Evolutionary conservation across 2,329 filamentous ascomycete species (phyloP).

Genomic region (Calonectria pseudoreteaudii): DNA sequence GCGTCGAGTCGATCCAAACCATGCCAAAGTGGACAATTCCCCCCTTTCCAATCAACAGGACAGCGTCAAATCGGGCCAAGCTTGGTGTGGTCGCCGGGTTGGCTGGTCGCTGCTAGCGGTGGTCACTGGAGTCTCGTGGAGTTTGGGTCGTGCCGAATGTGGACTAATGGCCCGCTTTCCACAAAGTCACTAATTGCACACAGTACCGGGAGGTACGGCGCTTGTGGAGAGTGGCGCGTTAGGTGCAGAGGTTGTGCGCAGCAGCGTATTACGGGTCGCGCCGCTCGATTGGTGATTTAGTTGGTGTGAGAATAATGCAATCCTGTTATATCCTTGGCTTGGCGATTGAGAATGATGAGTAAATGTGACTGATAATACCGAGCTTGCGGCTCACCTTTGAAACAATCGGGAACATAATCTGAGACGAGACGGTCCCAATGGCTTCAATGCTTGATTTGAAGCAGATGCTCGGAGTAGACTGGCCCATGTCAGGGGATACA

Average conservation of each 20-base stretch:
- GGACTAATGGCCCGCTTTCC: conserved; percentile 28
- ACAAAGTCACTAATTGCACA: conserved; percentile 17
- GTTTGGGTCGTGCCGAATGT: conserved; percentile 26
- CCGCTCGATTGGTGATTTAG: conserved; percentile 14
- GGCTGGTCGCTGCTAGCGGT: conserved; percentile 25
- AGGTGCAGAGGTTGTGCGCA: conserved; percentile 15
- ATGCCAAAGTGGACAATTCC: conserved; percentile 40
- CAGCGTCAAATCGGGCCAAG: conserved; percentile 32
- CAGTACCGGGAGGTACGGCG: conserved; percentile 12
- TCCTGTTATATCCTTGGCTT: background rate
- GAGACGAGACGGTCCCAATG: conserved; percentile 17
- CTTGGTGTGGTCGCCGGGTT: conserved; percentile 31
- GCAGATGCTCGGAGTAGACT: conserved; percentile 16
- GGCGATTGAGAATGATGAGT: background rate
- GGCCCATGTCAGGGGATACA: conserved; percentile 44
- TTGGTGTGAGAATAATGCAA: conserved; percentile 2
- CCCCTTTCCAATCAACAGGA: conserved; percentile 38
- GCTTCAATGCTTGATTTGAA: background rate
- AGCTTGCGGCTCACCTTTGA: conserved; percentile 19
- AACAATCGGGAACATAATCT: conserved; percentile 16
- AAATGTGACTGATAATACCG: conserved; percentile 12
- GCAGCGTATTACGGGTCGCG: conserved; percentile 23
- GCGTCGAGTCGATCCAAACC: conserved; percentile 33
- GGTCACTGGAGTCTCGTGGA: conserved; percentile 29
- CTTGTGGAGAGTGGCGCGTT: conserved; percentile 14